Evolutionary conservation across 2,329 filamentous ascomycete genomes (phyloP), one percentile per base, ranked within the genome.

Genomic region (Lachnellula suecica): DNA sequence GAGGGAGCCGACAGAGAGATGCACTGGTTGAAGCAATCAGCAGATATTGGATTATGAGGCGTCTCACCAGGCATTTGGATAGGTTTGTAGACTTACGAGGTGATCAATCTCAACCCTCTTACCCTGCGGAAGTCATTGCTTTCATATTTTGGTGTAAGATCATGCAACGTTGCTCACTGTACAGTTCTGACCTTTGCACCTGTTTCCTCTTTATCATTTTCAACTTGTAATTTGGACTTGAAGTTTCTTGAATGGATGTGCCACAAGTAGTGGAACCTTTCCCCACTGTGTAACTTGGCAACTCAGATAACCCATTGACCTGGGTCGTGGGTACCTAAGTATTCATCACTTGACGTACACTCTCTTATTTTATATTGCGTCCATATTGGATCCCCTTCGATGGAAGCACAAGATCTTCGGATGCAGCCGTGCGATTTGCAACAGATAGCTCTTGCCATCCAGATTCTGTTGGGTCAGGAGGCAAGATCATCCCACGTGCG

Each of bases 1-100:
- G 78, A 77, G 83, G 51, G 74, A 76, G 22, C 84, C 89, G 0
- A 76, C 77, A 53, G 84, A 90, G 67, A 78, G 88, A 57, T 90
- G 64, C 44, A 67, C 64, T 2, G 63, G 60, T 20, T 55, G 22
- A 50, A n/a, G 20, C 13, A 2, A 42, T 23, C 20, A 20, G 40
- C 3, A 42, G n/a, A 40, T 13, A 15, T 27, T n/a, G 40, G 40
- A 42, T 27, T 11, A 1, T 11, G 20, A 5, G 3, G 22, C 9
- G 15, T 35, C 31, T n/a, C n/a, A 37, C 15, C 11, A n/a, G 34
- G 17, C 17, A 17, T n/a, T n/a, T 37, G n/a, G 34, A 37, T 9
- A 37, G 34, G 34, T 8, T n/a, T 5, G 15, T 37, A 9, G 34
- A n/a, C 15, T 9, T 17, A 37, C 17, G 34, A 37, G 34, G 34